Evolutionary conservation across 495 filamentous ascomycete genomes (phyloP).

Genomic region (Hypoxylon lenormandii): DNA sequence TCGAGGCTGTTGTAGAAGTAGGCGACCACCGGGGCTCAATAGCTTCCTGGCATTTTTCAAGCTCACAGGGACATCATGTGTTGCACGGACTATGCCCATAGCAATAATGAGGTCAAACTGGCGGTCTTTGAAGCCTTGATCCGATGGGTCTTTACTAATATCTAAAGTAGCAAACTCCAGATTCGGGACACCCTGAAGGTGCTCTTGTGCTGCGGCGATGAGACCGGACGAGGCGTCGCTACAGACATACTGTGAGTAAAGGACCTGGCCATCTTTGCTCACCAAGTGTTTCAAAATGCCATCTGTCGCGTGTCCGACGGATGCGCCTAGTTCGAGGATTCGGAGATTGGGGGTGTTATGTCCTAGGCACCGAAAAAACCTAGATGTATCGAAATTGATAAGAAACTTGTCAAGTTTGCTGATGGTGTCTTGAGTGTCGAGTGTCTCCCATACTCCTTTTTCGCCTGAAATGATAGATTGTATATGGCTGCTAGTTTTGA

Average conservation of each 20-base stretch:
- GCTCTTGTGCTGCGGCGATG: conserved; percentile 21
- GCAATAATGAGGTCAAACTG: conserved; percentile 49
- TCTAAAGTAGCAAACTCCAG: conserved; percentile 50
- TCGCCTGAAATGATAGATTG: too few relatives aligned
- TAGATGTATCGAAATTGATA: conserved; percentile 30
- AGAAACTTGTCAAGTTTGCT: conserved; percentile 42
- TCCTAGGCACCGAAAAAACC: conserved; percentile 34
- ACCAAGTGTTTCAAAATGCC: too few relatives aligned
- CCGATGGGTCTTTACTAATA: conserved; percentile 44
- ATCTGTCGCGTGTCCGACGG: too few relatives aligned
- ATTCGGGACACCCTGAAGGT: conserved; percentile 8
- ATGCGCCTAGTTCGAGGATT: conserved; percentile 43
- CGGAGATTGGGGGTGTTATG: conserved; percentile 49
- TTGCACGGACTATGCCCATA: conserved; percentile 55
- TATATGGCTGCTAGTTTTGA: too few relatives aligned
- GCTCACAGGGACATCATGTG: conserved; percentile 49
- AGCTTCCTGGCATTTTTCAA: conserved; percentile 53
- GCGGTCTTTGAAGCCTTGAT: conserved; percentile 48
- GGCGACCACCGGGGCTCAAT: conserved; percentile 51
- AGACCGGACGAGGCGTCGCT: conserved; percentile 20
- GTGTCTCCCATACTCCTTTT: too few relatives aligned
- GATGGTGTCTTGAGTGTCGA: too few relatives aligned
- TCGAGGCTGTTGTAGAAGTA: conserved; percentile 41
- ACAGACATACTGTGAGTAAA: too few relatives aligned
- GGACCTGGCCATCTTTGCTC: too few relatives aligned